Evolutionary conservation across 2,329 filamentous ascomycete genomes (phyloP).

Genomic region (Diaporthe capsici): DNA sequence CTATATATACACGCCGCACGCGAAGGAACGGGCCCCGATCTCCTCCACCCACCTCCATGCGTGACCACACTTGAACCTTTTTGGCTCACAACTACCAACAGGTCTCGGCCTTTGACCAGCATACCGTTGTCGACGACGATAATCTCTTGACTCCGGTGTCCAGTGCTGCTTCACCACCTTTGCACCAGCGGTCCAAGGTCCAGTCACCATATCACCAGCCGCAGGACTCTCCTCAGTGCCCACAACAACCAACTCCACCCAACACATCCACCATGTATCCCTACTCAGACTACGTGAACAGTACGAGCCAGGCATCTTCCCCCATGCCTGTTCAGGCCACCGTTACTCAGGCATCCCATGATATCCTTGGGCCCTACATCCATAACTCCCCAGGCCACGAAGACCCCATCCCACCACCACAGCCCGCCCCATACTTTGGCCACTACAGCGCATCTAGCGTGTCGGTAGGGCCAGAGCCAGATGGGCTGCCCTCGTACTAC

Average conservation of each 20-base stretch:
- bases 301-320: slow-evolving; percentile 60
- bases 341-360: slow-evolving; percentile 55
- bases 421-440: slow-evolving; percentile 53
- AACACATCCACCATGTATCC: slow-evolving; percentile 60
- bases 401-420: slow-evolving; percentile 43
- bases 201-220: slow-evolving; percentile 52
- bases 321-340: slow-evolving; percentile 59
- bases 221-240: slow-evolving; percentile 52
- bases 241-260: slow-evolving; percentile 65
- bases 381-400: slow-evolving; percentile 50
- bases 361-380: slow-evolving; percentile 52
- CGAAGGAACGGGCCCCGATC: background rate
- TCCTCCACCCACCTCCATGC: slow-evolving; percentile 36
- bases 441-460: slow-evolving; percentile 56
- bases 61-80: background rate
- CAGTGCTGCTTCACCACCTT: slow-evolving; percentile 61
- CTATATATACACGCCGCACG: slow-evolving; percentile 15
- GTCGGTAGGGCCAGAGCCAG: slow-evolving; percentile 46
- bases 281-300: slow-evolving; percentile 59
- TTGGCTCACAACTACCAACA: slow-evolving; percentile 43
- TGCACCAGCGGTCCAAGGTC: slow-evolving; percentile 54
- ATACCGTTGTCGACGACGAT: slow-evolving; percentile 46
- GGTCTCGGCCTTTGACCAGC: slow-evolving; percentile 56
- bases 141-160: slow-evolving; percentile 67
- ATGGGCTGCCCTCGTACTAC: slow-evolving; percentile 31